Percentiles rank a stretch among this genome's conserved stretches.
Evolutionary conservation across 345 rosid genomes (phyloP).

Genomic region (Dovyalis caffra): DNA sequence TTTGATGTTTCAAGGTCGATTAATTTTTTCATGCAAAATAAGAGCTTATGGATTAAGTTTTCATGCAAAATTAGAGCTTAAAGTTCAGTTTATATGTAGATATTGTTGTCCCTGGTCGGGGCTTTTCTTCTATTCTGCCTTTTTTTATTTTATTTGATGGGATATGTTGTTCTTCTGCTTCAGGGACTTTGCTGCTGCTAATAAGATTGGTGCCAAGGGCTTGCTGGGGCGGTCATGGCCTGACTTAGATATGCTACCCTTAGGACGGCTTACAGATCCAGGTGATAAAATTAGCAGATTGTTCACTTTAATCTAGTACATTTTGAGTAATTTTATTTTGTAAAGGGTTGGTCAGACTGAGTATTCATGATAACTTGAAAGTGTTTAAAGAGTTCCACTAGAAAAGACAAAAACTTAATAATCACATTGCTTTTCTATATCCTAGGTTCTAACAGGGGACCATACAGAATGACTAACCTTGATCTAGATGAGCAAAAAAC

Average conservation of each 20-base stretch:
- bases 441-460: slow-evolving; percentile 71
- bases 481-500: slow-evolving; percentile 66
- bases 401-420: slow-evolving; percentile 6
- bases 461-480: slow-evolving; percentile 69
- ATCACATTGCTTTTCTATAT: slow-evolving; percentile 16
- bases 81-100: slow-evolving; percentile 7
- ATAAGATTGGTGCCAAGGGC: slow-evolving; percentile 67
- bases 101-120: neutral
- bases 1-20: slow-evolving; percentile 73
- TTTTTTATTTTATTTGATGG: neutral
- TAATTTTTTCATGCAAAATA: slow-evolving; percentile 6
- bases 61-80: neutral
- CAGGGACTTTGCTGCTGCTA: slow-evolving; percentile 66
- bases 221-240: slow-evolving; percentile 84
- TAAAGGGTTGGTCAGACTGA: slow-evolving; percentile 4
- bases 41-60: too few relatives aligned
- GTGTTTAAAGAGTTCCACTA: neutral
- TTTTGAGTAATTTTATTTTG: slow-evolving; percentile 3
- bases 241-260: slow-evolving; percentile 87
- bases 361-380: neutral
- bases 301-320: neutral
- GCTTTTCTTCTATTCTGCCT: slow-evolving; percentile 8
- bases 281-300: slow-evolving; percentile 36
- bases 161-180: slow-evolving; percentile 19
- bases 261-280: slow-evolving; percentile 89